Evolutionary conservation across 768 basidiomycete genomes (phyloP).

Genomic region (Crucibulum laeve): DNA sequence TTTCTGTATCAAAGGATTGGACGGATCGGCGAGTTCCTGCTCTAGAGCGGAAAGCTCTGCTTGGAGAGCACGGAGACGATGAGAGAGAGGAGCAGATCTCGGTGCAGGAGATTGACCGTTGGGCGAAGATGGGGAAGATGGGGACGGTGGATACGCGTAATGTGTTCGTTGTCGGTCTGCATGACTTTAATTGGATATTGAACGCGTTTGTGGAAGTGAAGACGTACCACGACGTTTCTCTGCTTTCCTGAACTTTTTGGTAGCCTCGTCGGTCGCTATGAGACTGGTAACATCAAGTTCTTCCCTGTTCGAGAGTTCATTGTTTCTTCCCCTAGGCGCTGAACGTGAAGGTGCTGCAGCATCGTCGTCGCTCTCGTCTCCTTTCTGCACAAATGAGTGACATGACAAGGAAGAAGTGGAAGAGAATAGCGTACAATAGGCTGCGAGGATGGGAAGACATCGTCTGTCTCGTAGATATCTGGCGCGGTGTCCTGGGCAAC

Average conservation of each 20-base stretch:
- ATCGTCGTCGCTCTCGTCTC: slow-evolving; percentile 69
- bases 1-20: slow-evolving; percentile 61
- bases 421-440: slow-evolving; percentile 37
- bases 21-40: slow-evolving; percentile 73
- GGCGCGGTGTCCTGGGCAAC: slow-evolving; percentile 75
- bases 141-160: slow-evolving; percentile 69
- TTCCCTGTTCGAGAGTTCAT: slow-evolving; percentile 42
- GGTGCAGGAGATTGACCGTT: slow-evolving; percentile 24
- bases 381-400: slow-evolving; percentile 35
- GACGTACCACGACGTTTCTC: slow-evolving; percentile 55
- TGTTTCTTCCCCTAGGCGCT: slow-evolving; percentile 29
- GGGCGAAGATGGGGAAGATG: slow-evolving; percentile 43
- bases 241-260: slow-evolving; percentile 64
- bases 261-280: slow-evolving; percentile 64
- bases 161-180: slow-evolving; percentile 50
- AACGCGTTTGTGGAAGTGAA: neutral
- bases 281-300: slow-evolving; percentile 68
- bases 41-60: slow-evolving; percentile 80
- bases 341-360: slow-evolving; percentile 33
- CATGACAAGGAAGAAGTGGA: slow-evolving; percentile 5
- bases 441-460: slow-evolving; percentile 54
- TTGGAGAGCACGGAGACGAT: slow-evolving; percentile 63
- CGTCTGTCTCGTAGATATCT: slow-evolving; percentile 91
- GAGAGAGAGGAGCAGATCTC: slow-evolving; percentile 44
- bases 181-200: slow-evolving; percentile 1